phyloP scores from a whole-genome alignment of 129 eudicot genomes.

The Chrysanthemum lavandulifolium region DNA sequence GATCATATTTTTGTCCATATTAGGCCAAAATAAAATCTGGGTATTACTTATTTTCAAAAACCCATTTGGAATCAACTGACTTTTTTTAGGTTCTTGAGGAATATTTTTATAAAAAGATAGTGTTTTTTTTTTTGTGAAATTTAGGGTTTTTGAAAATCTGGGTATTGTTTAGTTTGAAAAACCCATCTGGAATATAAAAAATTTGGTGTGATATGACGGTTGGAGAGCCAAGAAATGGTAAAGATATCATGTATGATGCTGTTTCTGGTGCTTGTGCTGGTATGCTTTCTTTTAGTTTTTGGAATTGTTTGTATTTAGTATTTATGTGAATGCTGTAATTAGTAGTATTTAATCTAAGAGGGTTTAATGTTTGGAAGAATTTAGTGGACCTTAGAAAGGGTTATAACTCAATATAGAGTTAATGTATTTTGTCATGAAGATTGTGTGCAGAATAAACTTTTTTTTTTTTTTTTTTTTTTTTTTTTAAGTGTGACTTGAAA shows the following conservation, averaged over 20 bases:
- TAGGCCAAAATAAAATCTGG: slow-evolving; percentile 7
- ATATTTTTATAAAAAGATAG: neutral
- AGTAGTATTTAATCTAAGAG: neutral
- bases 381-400: neutral
- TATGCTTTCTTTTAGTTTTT: slow-evolving; percentile 3
- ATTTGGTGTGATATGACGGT: slow-evolving; percentile 36
- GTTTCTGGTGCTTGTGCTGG: slow-evolving; percentile 59
- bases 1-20: slow-evolving; percentile 12
- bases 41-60: slow-evolving; percentile 4
- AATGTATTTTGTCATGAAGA: neutral
- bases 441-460: slow-evolving; percentile 10
- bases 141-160: too few species aligned
- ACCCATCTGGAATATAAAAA: too few species aligned
- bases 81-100: slow-evolving; percentile 23
- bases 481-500: neutral
- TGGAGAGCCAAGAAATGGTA: slow-evolving; percentile 39
- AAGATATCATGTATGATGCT: slow-evolving; percentile 42
- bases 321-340: neutral
- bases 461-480: neutral
- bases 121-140: slow-evolving; percentile 11
- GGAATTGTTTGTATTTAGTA: neutral
- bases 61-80: slow-evolving; percentile 15
- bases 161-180: too few species aligned
- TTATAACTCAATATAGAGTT: neutral
- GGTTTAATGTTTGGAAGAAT: slow-evolving; percentile 7